Conservation (phyloP, 169 alveolate genomes). For the Cryptosporidium meleagridis region DNA sequence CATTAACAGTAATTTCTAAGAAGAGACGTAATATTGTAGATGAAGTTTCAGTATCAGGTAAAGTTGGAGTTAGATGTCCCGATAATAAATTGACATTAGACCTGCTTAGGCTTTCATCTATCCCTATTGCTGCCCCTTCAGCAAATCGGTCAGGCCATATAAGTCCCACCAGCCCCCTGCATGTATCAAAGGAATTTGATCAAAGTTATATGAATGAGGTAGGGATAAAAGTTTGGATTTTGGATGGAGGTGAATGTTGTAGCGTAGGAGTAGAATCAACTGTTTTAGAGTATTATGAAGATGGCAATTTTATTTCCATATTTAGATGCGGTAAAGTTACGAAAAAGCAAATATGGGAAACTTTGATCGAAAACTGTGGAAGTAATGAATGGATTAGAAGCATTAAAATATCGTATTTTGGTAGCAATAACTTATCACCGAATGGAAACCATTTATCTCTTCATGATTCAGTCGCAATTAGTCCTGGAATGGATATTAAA, state of each 20-base stretch:
- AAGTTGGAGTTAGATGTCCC: conserved; percentile 94
- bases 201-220: conserved; percentile 79
- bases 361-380: conserved; percentile 76
- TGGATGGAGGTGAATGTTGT: conserved; percentile 92
- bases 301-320: conserved; percentile 15
- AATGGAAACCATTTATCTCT: neutral
- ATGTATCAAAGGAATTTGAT: conserved; percentile 92
- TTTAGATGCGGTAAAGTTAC: conserved; percentile 42
- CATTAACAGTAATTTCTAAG: conserved; percentile 90
- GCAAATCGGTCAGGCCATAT: conserved; percentile 96
- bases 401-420: conserved; percentile 77
- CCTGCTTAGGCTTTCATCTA: conserved; percentile 81
- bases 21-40: conserved; percentile 88
- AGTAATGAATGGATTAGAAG: conserved; percentile 79
- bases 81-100: conserved; percentile 85
- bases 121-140: conserved; percentile 96
- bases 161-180: conserved; percentile 94
- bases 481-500: conserved; percentile 71
- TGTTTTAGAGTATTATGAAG: conserved; percentile 86
- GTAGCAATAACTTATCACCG: conserved; percentile 18
- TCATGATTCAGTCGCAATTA: neutral
- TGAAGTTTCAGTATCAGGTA: conserved; percentile 88
- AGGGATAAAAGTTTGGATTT: conserved; percentile 83
- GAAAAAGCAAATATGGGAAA: conserved; percentile 79
- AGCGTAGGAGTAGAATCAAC: conserved; percentile 96